Evolutionary conservation across 129 eudicot genomes (phyloP), one percentile per base, ranked within the genome.

Genomic region (Lactuca sativa): DNA sequence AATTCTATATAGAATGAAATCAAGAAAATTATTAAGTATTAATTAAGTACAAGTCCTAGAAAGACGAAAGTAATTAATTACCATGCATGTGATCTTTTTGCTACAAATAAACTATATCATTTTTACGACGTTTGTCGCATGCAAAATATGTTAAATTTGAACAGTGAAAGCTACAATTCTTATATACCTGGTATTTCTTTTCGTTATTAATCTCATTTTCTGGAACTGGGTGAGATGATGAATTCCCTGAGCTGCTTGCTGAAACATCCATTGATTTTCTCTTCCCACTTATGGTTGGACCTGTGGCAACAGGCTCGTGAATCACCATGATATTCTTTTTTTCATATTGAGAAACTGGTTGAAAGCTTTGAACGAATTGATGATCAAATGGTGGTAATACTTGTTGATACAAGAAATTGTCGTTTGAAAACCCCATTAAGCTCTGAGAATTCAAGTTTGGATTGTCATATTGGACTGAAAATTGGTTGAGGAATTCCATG

Each of bases 181-280:
- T 64, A 1, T 25, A 25, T 25, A 56, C 77, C 77, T 58, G 83
- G 81, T 82, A 62, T 63, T 83, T 82, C 71, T 84, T 74, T 67
- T 84, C 71, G 70, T 41, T 15, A 72, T 41, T 15, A 72, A 32
- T 84, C 55, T 78, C 87, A 57, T 78, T 79, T 52, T 70, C 84
- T 17, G 82, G 72, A 69, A 53, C 48, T 8, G 54, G 82, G 62
- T 82, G 68, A 41, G 75, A 44, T 0, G 97, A 82, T 5, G 96
- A 86, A 66, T 82, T 77, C 10, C 75, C 78, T 2, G 87, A 84
- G 71, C 80, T 82, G 65, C 77, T 80, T 59, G 84, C 85, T 2
- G 89, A 72, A 17, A 83, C 71, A n/a, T 88, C 86, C 54, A 70
- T 69, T 1, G 77, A 38, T 82, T 81, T 84, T 54, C 95, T 77